Conservation (phyloP, 495 filamentous ascomycete species). For the Daldinia vernicosa region DNA sequence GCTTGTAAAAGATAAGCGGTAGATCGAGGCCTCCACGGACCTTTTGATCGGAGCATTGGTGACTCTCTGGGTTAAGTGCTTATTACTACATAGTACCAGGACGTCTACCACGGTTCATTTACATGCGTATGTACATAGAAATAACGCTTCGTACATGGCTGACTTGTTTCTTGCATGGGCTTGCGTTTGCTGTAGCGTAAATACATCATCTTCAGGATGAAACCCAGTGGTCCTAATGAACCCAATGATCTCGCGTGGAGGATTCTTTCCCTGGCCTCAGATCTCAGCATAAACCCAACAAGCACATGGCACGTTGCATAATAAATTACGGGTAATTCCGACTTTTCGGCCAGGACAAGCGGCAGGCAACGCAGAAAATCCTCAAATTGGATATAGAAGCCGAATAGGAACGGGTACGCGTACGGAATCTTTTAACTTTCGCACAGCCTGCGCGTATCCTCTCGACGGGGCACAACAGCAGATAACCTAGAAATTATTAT, state of each 20-base stretch:
- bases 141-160: neutral
- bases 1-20: slow-evolving; percentile 11
- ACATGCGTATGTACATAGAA: neutral
- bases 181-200: neutral
- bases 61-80: neutral
- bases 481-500: slow-evolving; percentile 1
- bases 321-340: slow-evolving; percentile 22
- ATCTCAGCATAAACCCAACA: slow-evolving; percentile 26
- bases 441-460: neutral
- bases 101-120: neutral
- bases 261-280: slow-evolving; percentile 32
- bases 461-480: neutral
- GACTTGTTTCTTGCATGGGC: neutral
- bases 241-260: slow-evolving; percentile 32
- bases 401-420: neutral
- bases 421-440: neutral
- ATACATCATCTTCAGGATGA: neutral
- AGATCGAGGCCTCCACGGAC: slow-evolving; percentile 19
- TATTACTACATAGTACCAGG: no score
- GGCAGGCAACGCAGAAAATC: neutral
- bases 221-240: neutral
- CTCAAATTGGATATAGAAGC: neutral
- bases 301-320: slow-evolving; percentile 19
- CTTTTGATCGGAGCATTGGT: slow-evolving; percentile 17
- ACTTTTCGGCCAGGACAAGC: neutral